These are phyloP conservation scores for Colletotrichum aenigma DNA, from an alignment of 2,329 filamentous ascomycete species.

Conservation along the genomic window DNA sequence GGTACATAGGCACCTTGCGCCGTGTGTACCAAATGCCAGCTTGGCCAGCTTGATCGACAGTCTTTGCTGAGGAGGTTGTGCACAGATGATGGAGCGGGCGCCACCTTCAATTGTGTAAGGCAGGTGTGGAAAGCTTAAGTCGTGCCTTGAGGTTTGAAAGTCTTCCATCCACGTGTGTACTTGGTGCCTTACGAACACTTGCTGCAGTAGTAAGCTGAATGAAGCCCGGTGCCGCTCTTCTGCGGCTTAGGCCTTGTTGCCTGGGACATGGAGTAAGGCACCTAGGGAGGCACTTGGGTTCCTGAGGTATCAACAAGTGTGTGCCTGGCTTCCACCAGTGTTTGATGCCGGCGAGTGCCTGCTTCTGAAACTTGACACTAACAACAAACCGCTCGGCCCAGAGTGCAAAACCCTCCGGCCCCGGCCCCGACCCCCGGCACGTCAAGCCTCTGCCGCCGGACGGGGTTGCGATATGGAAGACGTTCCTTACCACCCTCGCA, in stretches of 20 bases:
- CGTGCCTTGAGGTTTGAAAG: not conserved
- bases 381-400: not conserved
- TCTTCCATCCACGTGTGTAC: not conserved
- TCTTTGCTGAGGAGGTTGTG: not conserved
- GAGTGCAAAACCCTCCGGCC: not conserved
- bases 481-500: not conserved
- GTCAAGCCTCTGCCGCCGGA: not conserved
- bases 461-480: not conserved
- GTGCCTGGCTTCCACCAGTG: not conserved
- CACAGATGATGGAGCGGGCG: not conserved
- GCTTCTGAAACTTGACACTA: conserved; percentile 2
- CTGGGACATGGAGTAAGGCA: not conserved
- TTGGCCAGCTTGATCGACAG: not conserved
- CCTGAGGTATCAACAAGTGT: not conserved
- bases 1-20: too few species aligned
- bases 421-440: not conserved
- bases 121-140: not conserved
- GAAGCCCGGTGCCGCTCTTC: too few species aligned
- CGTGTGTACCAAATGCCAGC: too few species aligned
- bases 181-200: not conserved
- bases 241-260: not conserved
- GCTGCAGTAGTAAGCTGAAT: too few species aligned
- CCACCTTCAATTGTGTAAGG: not conserved
- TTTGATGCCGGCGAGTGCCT: not conserved
- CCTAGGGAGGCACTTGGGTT: not conserved